Base-by-base conservation (phyloP, 768 basidiomycete species). In the Myochromella boudieri region DNA sequence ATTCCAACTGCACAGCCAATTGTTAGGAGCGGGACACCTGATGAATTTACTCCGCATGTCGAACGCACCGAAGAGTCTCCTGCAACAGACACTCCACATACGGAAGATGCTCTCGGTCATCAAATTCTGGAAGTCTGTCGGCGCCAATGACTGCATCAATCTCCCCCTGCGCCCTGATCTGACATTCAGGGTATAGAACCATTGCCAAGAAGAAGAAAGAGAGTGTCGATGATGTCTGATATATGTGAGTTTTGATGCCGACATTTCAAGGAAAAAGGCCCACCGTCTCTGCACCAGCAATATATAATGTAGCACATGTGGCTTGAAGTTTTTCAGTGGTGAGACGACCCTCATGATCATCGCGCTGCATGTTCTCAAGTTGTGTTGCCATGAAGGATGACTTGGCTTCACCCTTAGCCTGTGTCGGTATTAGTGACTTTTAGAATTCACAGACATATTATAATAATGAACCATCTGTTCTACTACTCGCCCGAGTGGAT, bases 151-250 rank as follows among this genome's bases (percentile, higher is more conserved):
- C 60, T 1, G 36, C 28, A 48, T 76, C 74, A 14, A 77, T 63
- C 54, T 76, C 74, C 4, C 59, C 61, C 41, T 74, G 76, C 0
- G 70, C 72, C 29, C 58, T 66, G n/a, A 39, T 45, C 47, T 69
- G 69, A 10, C 64, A 57, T 6, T 67, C 62, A 0, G 72, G 74
- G 44, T 71, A 53, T 9, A 63, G 44, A 6, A 68, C 60, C 68
- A 76, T 70, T 4, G 67, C 66, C 22, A 75, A 58, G 37, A 74
- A 54, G 48, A 74, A 70, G 2, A 62, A 51, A 9, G 52, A 49
- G 2, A 71, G 37, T 1, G 62, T 49, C 2, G 65, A 60, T 8
- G 58, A 60, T 0, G 65, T 69, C 67, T 69, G 31, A n/a, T 22
- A 4, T 7, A 34, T n/a, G 18, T n/a, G 5, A 34, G 6, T 34